phyloP scores from a whole-genome alignment of 257 asterid genomes.

The Lavandula angustifolia region DNA sequence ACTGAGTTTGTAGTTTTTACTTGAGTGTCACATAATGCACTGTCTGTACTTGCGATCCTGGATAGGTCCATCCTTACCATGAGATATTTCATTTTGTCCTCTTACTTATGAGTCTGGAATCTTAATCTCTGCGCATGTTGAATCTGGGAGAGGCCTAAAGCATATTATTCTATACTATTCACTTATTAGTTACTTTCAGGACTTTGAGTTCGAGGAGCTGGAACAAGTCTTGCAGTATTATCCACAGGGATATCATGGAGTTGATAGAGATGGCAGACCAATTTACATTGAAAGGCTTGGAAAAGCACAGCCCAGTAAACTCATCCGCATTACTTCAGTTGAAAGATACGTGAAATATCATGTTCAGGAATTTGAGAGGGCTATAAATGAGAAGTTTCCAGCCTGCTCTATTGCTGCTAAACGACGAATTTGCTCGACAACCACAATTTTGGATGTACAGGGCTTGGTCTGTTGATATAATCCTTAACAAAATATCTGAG shows the following conservation, averaged over 20 bases:
- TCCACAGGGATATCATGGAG: constrained; percentile 99
- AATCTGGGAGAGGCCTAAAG: constrained; percentile 19
- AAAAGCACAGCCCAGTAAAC: constrained; percentile 78
- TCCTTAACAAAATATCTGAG: constrained; percentile 22
- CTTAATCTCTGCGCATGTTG: constrained; percentile 11
- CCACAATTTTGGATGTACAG: constrained; percentile 90
- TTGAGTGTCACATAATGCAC: constrained; percentile 18
- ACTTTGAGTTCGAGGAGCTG: constrained; percentile 76
- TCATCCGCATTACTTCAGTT: constrained; percentile 71
- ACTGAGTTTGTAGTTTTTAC: neutral
- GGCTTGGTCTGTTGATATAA: constrained; percentile 72
- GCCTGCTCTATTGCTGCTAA: constrained; percentile 93
- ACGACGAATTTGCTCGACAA: constrained; percentile 74
- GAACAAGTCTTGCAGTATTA: constrained; percentile 87
- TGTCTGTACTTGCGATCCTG: constrained; percentile 10
- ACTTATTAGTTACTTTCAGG: constrained; percentile 50
- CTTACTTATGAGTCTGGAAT: constrained; percentile 13
- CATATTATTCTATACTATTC: constrained; percentile 13
- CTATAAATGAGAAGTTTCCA: constrained; percentile 82
- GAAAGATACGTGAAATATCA: constrained; percentile 86
- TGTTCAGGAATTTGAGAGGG: constrained; percentile 91
- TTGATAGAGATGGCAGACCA: constrained; percentile 96
- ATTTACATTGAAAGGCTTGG: constrained; percentile 96
- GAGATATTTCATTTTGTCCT: constrained; percentile 1
- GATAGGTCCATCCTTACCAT: constrained; percentile 20